phyloP scores from a whole-genome alignment of 306 rosid genomes.

The Malus orientalis region DNA sequence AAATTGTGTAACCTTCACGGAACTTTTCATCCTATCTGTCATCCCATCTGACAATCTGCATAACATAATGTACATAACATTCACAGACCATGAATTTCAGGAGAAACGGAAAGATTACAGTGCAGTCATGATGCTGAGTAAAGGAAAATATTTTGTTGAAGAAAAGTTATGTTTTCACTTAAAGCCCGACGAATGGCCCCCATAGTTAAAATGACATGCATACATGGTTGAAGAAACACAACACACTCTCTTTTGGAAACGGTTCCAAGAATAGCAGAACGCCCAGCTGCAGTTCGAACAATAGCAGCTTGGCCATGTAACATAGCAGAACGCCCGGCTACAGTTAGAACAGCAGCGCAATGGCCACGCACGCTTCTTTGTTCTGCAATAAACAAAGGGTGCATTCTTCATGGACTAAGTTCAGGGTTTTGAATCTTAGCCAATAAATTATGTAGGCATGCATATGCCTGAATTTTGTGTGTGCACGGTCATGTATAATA shows the following conservation, averaged over 20 bases:
- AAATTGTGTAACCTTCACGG: neutral
- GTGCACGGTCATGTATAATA: neutral
- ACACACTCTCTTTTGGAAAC: constrained; percentile 12
- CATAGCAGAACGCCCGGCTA: constrained; percentile 30
- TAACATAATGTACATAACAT: neutral
- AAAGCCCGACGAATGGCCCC: neutral
- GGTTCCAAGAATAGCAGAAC: constrained; percentile 33
- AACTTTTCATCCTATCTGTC: neutral
- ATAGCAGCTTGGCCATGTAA: constrained; percentile 26
- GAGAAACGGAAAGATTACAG: neutral
- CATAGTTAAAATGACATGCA: constrained; percentile 29
- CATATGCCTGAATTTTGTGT: neutral
- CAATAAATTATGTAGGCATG: neutral
- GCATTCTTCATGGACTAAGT: constrained; percentile 22
- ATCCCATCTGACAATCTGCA: constrained; percentile 7
- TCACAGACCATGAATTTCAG: neutral
- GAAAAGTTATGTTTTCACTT: constrained; percentile 11
- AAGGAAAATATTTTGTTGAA: neutral
- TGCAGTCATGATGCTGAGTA: neutral
- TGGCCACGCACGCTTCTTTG: constrained; percentile 28
- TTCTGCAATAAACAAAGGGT: constrained; percentile 46
- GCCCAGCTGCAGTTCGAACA: constrained; percentile 29
- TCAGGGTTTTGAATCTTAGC: neutral
- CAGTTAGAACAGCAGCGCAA: constrained; percentile 33
- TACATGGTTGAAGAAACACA: constrained; percentile 27